phyloP scores from a whole-genome alignment of 164 flowering plant genomes.

The Platanus orientalis region DNA sequence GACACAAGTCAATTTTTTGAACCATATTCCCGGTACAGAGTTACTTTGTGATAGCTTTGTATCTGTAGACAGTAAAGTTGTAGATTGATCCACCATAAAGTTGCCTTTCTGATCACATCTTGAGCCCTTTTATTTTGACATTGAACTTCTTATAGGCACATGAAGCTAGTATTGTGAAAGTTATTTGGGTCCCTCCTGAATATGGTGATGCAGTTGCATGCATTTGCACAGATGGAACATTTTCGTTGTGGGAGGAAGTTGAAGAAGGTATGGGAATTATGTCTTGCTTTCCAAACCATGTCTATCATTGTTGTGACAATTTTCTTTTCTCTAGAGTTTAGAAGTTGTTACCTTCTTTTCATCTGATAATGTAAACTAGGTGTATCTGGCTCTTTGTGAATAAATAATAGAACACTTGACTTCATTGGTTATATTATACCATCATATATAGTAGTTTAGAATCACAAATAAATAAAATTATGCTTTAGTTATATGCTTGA shows the following conservation, averaged over 20 bases:
- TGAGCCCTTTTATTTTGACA: background rate
- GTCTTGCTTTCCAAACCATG: background rate
- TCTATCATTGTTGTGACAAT: background rate
- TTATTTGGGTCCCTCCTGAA: constrained; percentile 88
- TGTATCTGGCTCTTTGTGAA: too few species aligned
- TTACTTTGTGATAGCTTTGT: too few species aligned
- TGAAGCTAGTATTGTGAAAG: constrained; percentile 46
- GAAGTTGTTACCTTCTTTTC: background rate
- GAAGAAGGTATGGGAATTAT: constrained; percentile 52
- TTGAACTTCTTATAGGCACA: constrained; percentile 37
- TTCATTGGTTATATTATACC: too few species aligned
- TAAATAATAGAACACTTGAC: too few species aligned
- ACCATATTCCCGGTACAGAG: too few species aligned
- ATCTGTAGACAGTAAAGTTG: too few species aligned
- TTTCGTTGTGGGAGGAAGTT: constrained; percentile 83
- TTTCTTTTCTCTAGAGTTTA: background rate
- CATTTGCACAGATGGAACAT: constrained; percentile 57
- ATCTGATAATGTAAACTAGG: background rate
- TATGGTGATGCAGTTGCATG: constrained; percentile 91
- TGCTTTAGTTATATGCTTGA: too few species aligned
- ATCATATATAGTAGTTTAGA: too few species aligned
- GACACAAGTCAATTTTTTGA: too few species aligned
- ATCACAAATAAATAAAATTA: too few species aligned
- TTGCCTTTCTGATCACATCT: too few species aligned
- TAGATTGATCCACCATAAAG: too few species aligned